A percentile compares a stretch with the other conserved stretches of the same genome.
phyloP scores from a whole-genome alignment of 108 stramenopile genomes.

The Skeletonema tropicum region DNA sequence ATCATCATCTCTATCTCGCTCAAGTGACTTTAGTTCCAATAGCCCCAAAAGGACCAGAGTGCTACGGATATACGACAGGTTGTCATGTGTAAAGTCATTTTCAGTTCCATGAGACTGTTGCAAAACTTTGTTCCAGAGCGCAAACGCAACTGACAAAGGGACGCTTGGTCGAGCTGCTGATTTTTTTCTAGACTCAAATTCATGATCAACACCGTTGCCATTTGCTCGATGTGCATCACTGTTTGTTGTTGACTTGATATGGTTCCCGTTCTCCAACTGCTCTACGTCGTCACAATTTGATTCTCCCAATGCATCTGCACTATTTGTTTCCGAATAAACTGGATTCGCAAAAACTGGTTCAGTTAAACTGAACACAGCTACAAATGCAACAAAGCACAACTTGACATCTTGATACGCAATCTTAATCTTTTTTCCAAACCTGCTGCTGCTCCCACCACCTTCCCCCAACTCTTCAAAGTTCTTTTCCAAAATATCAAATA shows the following conservation, averaged over 20 bases:
- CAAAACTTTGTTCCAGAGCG: constrained; percentile 50
- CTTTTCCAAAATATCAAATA: constrained; percentile 56
- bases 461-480: constrained; percentile 52
- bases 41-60: constrained; percentile 52
- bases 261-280: not conserved
- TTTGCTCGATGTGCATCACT: not conserved
- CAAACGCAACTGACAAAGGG: constrained; percentile 44
- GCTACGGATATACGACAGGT: constrained; percentile 49
- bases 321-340: not conserved
- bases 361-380: constrained; percentile 42
- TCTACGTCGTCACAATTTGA: not conserved
- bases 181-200: not conserved
- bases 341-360: constrained; percentile 14
- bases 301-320: not conserved
- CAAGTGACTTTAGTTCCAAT: constrained; percentile 37
- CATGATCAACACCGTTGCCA: not conserved
- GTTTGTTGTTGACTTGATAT: not conserved
- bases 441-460: constrained; percentile 7
- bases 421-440: constrained; percentile 14
- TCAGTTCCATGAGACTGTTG: not conserved
- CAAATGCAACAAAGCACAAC: constrained; percentile 58
- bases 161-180: constrained; percentile 19
- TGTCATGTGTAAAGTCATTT: constrained; percentile 8
- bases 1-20: constrained; percentile 43
- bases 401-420: constrained; percentile 48